Percentiles rank a stretch among this genome's conserved stretches.
These are phyloP conservation scores for Backusella australiensis DNA, from an alignment of 192 early-diverging fungal species.

Conservation along the genomic window DNA sequence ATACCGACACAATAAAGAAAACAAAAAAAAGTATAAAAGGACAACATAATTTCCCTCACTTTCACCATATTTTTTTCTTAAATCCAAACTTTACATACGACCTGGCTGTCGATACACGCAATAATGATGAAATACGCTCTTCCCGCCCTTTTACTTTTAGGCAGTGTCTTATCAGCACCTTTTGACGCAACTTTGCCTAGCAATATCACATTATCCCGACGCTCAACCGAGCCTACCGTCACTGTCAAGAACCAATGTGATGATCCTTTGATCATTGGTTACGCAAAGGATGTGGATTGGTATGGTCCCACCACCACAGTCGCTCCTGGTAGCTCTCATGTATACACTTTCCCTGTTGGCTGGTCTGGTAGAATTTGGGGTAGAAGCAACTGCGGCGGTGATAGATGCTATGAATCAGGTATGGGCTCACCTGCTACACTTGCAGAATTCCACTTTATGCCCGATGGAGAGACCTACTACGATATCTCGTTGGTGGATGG, in stretches of 20 bases:
- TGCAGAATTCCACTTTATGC: conserved; percentile 30
- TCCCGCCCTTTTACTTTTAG: not conserved
- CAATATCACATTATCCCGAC: not conserved
- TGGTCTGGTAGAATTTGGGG: conserved; percentile 36
- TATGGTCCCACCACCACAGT: conserved; percentile 12
- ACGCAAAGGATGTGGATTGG: conserved; percentile 18
- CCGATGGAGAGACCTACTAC: conserved; percentile 17
- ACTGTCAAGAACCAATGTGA: conserved; percentile 24
- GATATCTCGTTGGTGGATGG: conserved; percentile 36
- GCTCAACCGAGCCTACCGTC: not conserved
- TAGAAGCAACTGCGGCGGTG: conserved; percentile 15
- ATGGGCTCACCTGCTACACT: conserved; percentile 27
- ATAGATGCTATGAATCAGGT: conserved; percentile 23
- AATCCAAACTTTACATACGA: not conserved
- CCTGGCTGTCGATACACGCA: not conserved
- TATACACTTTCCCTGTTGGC: not conserved
- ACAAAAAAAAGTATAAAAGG: not conserved
- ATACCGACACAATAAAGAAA: not conserved
- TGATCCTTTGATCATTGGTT: not conserved
- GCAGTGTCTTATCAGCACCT: not conserved
- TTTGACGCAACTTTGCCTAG: not conserved
- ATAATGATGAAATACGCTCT: not conserved
- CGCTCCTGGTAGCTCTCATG: conserved; percentile 9
- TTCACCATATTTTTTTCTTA: not conserved
- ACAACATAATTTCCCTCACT: not conserved